Percentiles rank a stretch among this genome's conserved stretches.
phyloP scores from a whole-genome alignment of 164 flowering plant genomes.

The Kingdonia uniflora region DNA sequence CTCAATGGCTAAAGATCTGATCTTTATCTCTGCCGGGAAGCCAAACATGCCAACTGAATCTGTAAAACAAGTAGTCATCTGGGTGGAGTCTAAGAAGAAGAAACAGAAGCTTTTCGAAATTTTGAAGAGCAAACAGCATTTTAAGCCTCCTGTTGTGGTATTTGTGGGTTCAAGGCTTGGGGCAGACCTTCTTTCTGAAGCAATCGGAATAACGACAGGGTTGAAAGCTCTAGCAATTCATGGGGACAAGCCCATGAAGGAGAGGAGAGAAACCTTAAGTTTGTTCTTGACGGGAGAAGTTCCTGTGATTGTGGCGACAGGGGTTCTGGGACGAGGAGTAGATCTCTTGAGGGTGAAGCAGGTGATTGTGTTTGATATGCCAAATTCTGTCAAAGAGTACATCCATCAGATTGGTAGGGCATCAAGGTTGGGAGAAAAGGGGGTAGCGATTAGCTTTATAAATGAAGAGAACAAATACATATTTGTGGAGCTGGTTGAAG shows the following conservation, averaged over 20 bases:
- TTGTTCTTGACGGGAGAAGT: conserved; percentile 69
- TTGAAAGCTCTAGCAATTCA: conserved; percentile 66
- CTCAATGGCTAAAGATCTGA: conserved; percentile 40
- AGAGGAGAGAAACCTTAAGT: conserved; percentile 66
- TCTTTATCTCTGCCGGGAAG: conserved; percentile 46
- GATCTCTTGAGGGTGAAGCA: conserved; percentile 74
- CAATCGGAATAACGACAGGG: conserved; percentile 55
- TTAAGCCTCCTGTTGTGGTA: conserved; percentile 73
- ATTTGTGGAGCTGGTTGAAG: conserved; percentile 51
- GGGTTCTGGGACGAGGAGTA: conserved; percentile 77
- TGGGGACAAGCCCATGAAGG: conserved; percentile 87
- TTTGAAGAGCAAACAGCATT: conserved; percentile 68
- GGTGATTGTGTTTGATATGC: conserved; percentile 90
- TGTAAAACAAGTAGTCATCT: conserved; percentile 73
- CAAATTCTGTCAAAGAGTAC: conserved; percentile 80
- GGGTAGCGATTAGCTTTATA: conserved; percentile 58
- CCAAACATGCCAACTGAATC: conserved; percentile 46
- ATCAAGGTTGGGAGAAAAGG: conserved; percentile 77
- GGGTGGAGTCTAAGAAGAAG: conserved; percentile 85
- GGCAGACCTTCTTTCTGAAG: conserved; percentile 81
- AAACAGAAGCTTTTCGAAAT: conserved; percentile 89
- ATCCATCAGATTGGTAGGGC: conserved; percentile 91
- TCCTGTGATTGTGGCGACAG: conserved; percentile 74
- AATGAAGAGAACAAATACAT: conserved; percentile 67
- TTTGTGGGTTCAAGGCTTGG: conserved; percentile 84